Evolutionary conservation across 78 protist genomes (phyloP), one percentile per base, ranked within the genome.

Genomic region (Pigoraptor vietnamica): DNA sequence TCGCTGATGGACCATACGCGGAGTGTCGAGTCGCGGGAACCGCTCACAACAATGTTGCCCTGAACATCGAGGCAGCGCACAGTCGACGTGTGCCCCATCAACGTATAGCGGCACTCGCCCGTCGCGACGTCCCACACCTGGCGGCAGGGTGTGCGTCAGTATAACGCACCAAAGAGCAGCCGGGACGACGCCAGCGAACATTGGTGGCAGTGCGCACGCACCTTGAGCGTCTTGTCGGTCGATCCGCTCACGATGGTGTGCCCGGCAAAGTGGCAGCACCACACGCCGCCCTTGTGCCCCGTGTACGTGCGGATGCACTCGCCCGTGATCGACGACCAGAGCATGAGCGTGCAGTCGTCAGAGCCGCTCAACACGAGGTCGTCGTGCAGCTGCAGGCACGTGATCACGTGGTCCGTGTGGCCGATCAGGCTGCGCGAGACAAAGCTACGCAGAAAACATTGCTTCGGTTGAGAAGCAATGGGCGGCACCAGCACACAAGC

Each of bases 211-310:
- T 23, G 39, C 9, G 24, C 86, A 9, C 92, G n/a, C 37, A 91
- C 90, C 82, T 33, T 83, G 25, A 91, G 25, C 34, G 87, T 36
- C 33, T 37, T 21, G 37, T 91, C 93, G 25, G 90, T 84, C 2
- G 91, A 86, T 10, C 93, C 93, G 34, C 67, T 83, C 23, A 91
- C 93, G 23, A 91, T 34, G 29, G 23, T 55, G 40, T 82, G 0
- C 25, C 90, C 93, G 34, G 29, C 37, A 24, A 37, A 21, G 32
- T 91, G 90, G 21, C 89, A 84, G 32, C 90, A 24, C 93, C 93
- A 91, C 40, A 91, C 93, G 24, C 93, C 93, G 86, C 93, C 93
- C 21, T 32, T 91, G 86, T 91, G 93, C 23, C 93, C 93, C 23
- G 21, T 21, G 39, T 81, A 89, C 0, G 93, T 91, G 39, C 38